A percentile compares a stretch with the other conserved stretches of the same genome.
phyloP scores from a whole-genome alignment of 2,329 filamentous ascomycete genomes.

The Tolypocladium tropicale region DNA sequence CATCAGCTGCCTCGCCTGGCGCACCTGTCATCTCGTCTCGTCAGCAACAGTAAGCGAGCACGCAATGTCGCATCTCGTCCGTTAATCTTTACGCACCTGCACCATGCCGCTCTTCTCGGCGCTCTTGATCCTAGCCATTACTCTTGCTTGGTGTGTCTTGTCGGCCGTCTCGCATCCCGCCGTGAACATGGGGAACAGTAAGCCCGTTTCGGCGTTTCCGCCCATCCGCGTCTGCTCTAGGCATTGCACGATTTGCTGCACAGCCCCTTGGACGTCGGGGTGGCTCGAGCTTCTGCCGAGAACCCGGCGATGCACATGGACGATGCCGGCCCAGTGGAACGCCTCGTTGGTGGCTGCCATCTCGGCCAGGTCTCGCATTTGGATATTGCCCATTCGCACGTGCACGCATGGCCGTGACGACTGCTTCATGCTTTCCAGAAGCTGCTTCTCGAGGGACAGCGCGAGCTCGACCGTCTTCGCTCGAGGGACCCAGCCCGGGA shows the following conservation, averaged over 20 bases:
- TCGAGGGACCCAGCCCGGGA: slow-evolving; percentile 47
- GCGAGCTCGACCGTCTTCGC: slow-evolving; percentile 35
- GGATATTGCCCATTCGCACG: slow-evolving; percentile 36
- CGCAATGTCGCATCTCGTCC: not conserved
- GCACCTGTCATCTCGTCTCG: slow-evolving; percentile 34
- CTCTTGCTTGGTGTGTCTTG: slow-evolving; percentile 41
- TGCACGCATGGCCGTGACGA: slow-evolving; percentile 33
- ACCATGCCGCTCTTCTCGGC: slow-evolving; percentile 68
- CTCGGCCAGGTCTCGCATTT: slow-evolving; percentile 47
- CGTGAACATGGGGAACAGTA: slow-evolving; percentile 74
- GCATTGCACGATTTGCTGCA: slow-evolving; percentile 52
- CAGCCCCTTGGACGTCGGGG: slow-evolving; percentile 49
- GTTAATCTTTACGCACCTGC: slow-evolving; percentile 45
- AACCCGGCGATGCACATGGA: slow-evolving; percentile 67
- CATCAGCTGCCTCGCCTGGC: slow-evolving; percentile 54
- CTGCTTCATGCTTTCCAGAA: slow-evolving; percentile 44
- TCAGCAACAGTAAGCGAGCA: too few relatives aligned
- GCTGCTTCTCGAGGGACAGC: slow-evolving; percentile 46
- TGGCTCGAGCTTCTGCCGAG: slow-evolving; percentile 50
- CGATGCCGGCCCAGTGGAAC: slow-evolving; percentile 68
- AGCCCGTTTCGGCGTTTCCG: slow-evolving; percentile 62
- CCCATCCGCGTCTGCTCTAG: slow-evolving; percentile 53
- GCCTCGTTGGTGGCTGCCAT: slow-evolving; percentile 65
- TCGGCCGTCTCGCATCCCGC: slow-evolving; percentile 65
- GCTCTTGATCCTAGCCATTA: slow-evolving; percentile 54